Evolutionary conservation across 1,284 basidiomycete species (phyloP), one percentile per base, ranked within the genome.

Genomic region (Taiwanofungus camphoratus): DNA sequence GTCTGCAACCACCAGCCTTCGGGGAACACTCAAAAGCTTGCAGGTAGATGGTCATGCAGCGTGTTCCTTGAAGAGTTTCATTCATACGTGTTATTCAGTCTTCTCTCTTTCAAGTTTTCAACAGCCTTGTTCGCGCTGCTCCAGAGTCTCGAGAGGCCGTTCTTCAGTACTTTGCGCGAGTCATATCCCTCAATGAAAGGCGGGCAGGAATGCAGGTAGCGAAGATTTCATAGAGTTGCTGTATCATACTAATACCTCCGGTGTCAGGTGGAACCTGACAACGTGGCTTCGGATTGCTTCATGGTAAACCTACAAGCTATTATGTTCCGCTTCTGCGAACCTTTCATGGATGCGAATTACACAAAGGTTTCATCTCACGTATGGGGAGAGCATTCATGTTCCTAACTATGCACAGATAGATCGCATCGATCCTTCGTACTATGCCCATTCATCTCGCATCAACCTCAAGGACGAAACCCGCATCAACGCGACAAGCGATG

Each of bases 321-420:
- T 15, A 65, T 98, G 19, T 71, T 94, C 32, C 79, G 84, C 16
- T 90, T 99, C 54, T 87, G 92, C n/a, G 91, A 93, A 53, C 96
- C 96, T 0, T 97, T 99, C 60, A 92, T 98, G 76, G 95, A 99
- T 62, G 82, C 88, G 0, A 80, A 77, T 43, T 95, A 86, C 57
- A 82, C 84, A 40, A 99, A 98, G 76, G 91, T 86, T 54, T 37
- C 65, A 42, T n/a, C n/a, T 12, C 16, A 18, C 19, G 21, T 16
- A 1, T 1, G 11, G 9, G 22, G 1, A 9, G 5, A 8, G 5
- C 38, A 2, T 5, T 5, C n/a, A 24, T 19, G 26, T 41, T 26
- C n/a, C 20, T 24, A 13, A 16, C 36, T n/a, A 22, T 26, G 4
- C 32, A 31, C 41, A 94, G 89, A 84, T 96, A 55, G 90, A 98